Evolutionary conservation across 2,329 filamentous ascomycete genomes (phyloP), one percentile per base, ranked within the genome.

Genomic region (Xylariaceae sp.): DNA sequence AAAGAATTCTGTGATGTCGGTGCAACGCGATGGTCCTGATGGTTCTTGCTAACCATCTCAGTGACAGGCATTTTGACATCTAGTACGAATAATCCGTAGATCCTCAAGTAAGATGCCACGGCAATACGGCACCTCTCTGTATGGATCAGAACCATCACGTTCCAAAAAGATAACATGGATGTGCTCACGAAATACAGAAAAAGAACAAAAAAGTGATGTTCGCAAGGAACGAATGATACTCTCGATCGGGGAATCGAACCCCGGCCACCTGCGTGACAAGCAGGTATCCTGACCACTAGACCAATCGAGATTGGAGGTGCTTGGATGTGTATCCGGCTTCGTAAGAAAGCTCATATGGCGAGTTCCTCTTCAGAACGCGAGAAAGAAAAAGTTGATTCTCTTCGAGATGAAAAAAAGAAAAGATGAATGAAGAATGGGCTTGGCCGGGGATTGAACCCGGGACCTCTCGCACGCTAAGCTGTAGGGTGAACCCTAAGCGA

Each of bases 401-500:
- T 6, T 45, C 5, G 42, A 2, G 6, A 17, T n/a, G n/a, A 45
- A 45, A 45, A n/a, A 15, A n/a, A 17, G 6, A 42, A 42, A 2
- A 13, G 7, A 13, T 9, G 37, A 42, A 9, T 10, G 37, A 42
- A 10, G 37, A 42, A 45, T 51, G 49, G 49, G 49, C 49, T 51
- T 51, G 49, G 49, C 49, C 49, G 49, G 53, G 60, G n/a, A 47
- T 42, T 44, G 9, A 49, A 49, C 15, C 59, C 56, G 50, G 56
- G 59, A 54, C 59, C 56, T 59, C 59, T 58, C 56, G 56, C 59
- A 61, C 42, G n/a, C n/a, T 45, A 30, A 30, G 23, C 23, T 45
- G 42, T 45, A 13, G 65, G 62, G 66, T 68, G 58, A 53, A 72
- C 83, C 82, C 83, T 86, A 85, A 85, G 83, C 82, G 82, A 84